Evolutionary conservation across 306 rosid species (phyloP).

Genomic region (Bauhinia variegata): DNA sequence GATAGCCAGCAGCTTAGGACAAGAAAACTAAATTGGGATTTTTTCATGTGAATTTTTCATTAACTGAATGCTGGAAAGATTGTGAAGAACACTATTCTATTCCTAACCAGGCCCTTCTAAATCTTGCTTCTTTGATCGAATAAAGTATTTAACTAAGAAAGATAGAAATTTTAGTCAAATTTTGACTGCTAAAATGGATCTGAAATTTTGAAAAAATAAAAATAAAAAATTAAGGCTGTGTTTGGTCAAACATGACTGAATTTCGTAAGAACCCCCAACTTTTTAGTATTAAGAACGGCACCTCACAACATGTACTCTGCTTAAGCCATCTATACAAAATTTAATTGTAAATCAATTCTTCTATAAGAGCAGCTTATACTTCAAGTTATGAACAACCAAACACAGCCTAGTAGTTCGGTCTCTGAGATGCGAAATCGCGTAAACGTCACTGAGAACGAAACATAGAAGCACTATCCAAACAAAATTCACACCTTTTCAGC

Average conservation of each 20-base stretch:
- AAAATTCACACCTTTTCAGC: conserved; percentile 16
- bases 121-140: conserved; percentile 27
- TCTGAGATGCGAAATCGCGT: conserved; percentile 21
- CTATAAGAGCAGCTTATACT: conserved; percentile 29
- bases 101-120: not conserved
- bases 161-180: conserved; percentile 13
- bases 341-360: conserved; percentile 10
- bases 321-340: not conserved
- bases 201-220: conserved; percentile 1
- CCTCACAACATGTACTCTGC: conserved; percentile 28
- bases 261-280: conserved; percentile 30
- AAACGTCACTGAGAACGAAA: conserved; percentile 31
- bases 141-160: conserved; percentile 26
- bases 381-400: conserved; percentile 34
- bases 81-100: not conserved
- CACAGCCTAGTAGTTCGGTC: conserved; percentile 35
- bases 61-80: conserved; percentile 11
- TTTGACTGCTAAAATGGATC: conserved; percentile 19
- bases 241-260: conserved; percentile 41
- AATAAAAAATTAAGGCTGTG: conserved; percentile 28
- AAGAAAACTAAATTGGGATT: not conserved
- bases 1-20: conserved; percentile 29
- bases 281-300: conserved; percentile 28
- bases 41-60: conserved; percentile 23
- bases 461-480: conserved; percentile 26